These are phyloP conservation scores for Zymoseptoria crescenta DNA, from an alignment of 2,329 filamentous ascomycete species.

Conservation along the genomic window DNA sequence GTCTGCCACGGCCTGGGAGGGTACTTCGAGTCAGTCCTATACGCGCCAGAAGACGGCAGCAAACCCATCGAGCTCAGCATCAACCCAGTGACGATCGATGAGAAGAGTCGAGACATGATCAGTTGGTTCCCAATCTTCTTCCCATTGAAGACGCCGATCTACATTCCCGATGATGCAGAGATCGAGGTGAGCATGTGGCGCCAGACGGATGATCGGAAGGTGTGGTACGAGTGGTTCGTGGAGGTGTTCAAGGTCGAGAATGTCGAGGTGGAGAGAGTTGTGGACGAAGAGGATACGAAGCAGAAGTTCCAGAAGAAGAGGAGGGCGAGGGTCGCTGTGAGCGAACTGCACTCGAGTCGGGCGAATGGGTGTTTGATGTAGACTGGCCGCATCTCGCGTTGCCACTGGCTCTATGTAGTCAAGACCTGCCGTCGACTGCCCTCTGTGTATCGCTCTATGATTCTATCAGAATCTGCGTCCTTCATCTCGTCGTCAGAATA, in stretches of 20 bases:
- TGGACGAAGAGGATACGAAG: slow-evolving; percentile 36
- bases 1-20: slow-evolving; percentile 86
- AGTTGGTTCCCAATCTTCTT: slow-evolving; percentile 99
- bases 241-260: slow-evolving; percentile 55
- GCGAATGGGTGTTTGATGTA: slow-evolving; percentile 66
- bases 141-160: slow-evolving; percentile 82
- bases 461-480: not conserved
- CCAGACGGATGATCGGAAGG: slow-evolving; percentile 86
- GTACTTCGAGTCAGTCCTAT: slow-evolving; percentile 96
- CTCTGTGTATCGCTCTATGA: not conserved
- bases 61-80: slow-evolving; percentile 78
- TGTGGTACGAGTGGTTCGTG: slow-evolving; percentile 98
- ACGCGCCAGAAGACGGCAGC: slow-evolving; percentile 40
- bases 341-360: slow-evolving; percentile 60
- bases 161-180: slow-evolving; percentile 75
- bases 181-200: slow-evolving; percentile 92
- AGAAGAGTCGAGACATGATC: slow-evolving; percentile 95
- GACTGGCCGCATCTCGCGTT: not conserved
- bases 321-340: slow-evolving; percentile 58
- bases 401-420: not conserved
- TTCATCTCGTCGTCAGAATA: not conserved
- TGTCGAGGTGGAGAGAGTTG: not conserved
- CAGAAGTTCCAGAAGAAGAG: slow-evolving; percentile 47
- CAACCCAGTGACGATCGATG: slow-evolving; percentile 82
- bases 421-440: not conserved